Base-by-base conservation (phyloP, 345 rosid species). In the Heritiera littoralis region DNA sequence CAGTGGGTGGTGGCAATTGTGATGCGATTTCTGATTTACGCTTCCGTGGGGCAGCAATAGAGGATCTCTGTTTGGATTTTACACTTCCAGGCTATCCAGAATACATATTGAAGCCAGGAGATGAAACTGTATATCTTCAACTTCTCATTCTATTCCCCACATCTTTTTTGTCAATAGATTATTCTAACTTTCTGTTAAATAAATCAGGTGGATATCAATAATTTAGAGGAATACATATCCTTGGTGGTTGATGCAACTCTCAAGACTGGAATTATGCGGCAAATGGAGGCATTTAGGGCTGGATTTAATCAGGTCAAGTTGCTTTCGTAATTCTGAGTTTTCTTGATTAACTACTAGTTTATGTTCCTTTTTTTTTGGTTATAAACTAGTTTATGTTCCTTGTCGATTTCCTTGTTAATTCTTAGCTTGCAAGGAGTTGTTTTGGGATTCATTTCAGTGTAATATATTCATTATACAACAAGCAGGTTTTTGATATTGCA, bases 71-170 rank as follows among this genome's bases (percentile, higher is more conserved):
- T 90, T 85, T 97, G 79, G 98, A 93, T 82, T 97, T 97, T 83
- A 89, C 97, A 9, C 92, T 97, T 78, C 99, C 98, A 73, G 98
- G 99, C 58, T 93, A 92, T 84, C 97, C 98, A 12, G 98, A 94
- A 72, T 97, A 88, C 84, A 83, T 85, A 75, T 75, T 97, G 88
- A 94, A 87, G 85, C 79, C 86, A 30, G 98, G 94, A 80, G 97
- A 93, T 83, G 96, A 90, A 85, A 88, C 78, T 79, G 99, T 97
- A 92, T 41, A 65, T 52, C 43, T 72, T 52, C 52, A 23, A 72
- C 74, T 38, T 74, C 17, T 71, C 60, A 71, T 43, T 41, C 6
- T 35, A 14, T 49, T 32, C 15, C 56, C 15, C 77, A 45, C 55
- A 52, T 45, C 9, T 45, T 75, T 48, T 41, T 49, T 15, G 28